A percentile compares a stretch with the other conserved stretches of the same genome.
Evolutionary conservation across 768 basidiomycete genomes (phyloP).

Genomic region (Hirschioporus abietinus): DNA sequence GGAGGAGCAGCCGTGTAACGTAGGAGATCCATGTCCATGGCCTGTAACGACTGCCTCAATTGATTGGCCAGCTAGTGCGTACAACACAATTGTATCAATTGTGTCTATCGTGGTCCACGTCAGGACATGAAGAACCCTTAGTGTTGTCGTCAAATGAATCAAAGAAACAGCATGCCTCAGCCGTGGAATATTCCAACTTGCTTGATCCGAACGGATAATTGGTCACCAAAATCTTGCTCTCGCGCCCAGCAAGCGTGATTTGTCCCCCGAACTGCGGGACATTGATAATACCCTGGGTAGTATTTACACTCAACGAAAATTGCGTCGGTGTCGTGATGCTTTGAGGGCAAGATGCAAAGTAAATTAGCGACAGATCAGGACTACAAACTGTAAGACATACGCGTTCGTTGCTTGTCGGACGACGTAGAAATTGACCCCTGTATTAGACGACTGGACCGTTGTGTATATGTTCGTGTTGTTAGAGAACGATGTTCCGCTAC

Average conservation of each 20-base stretch:
- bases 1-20: constrained; percentile 12
- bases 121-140: constrained; percentile 10
- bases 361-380: background rate
- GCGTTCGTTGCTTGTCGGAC: constrained; percentile 18
- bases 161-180: constrained; percentile 12
- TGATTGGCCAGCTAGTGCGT: constrained; percentile 15
- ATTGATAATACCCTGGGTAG: constrained; percentile 16
- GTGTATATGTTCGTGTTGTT: constrained; percentile 16
- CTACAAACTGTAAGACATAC: constrained; percentile 5
- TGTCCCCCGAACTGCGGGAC: constrained; percentile 17
- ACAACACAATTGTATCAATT: constrained; percentile 17
- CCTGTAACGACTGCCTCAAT: constrained; percentile 16
- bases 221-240: constrained; percentile 20
- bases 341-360: background rate
- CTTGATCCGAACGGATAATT: constrained; percentile 21
- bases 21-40: background rate
- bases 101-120: constrained; percentile 17
- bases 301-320: constrained; percentile 20
- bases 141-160: background rate
- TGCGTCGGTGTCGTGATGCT: constrained; percentile 9
- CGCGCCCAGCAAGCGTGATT: constrained; percentile 17
- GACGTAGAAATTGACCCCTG: constrained; percentile 23
- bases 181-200: constrained; percentile 16
- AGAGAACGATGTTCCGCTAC: constrained; percentile 15
- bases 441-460: constrained; percentile 20